Percentiles rank a stretch among this genome's conserved stretches.
phyloP scores from a whole-genome alignment of 2,329 filamentous ascomycete species.

The Colletotrichum orchidophilum region DNA sequence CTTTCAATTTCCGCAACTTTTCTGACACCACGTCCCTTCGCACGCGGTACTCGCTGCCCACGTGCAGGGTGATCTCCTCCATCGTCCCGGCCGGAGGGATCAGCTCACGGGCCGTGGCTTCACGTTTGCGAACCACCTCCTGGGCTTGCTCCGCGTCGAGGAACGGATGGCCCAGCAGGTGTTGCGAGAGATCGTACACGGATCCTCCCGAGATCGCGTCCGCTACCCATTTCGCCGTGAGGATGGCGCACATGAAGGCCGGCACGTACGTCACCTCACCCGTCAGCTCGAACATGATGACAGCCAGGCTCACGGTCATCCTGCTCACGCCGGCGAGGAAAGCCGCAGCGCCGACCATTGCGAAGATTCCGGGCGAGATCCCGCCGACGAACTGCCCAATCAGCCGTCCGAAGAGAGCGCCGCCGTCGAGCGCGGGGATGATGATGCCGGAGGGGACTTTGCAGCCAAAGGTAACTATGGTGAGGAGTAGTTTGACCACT shows the following conservation, averaged over 20 bases:
- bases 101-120: conserved; percentile 52
- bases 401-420: conserved; percentile 66
- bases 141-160: conserved; percentile 60
- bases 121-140: conserved; percentile 1
- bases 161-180: conserved; percentile 66
- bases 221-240: conserved; percentile 67
- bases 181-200: conserved; percentile 69
- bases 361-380: conserved; percentile 67
- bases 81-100: conserved; percentile 64
- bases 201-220: conserved; percentile 61
- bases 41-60: conserved; percentile 55
- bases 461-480: conserved; percentile 66
- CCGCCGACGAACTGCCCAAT: conserved; percentile 49
- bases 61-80: conserved; percentile 62
- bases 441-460: conserved; percentile 70
- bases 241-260: conserved; percentile 67
- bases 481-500: conserved; percentile 63
- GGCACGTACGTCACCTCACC: conserved; percentile 66
- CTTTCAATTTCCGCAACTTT: conserved; percentile 57
- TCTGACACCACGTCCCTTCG: conserved; percentile 44
- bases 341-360: conserved; percentile 67
- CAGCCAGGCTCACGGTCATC: conserved; percentile 67
- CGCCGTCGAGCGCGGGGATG: conserved; percentile 66
- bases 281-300: conserved; percentile 71
- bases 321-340: conserved; percentile 67